A percentile compares a stretch with the other conserved stretches of the same genome.
Conservation (phyloP, 2,329 filamentous ascomycete genomes). For the Colletotrichum acutatum region DNA sequence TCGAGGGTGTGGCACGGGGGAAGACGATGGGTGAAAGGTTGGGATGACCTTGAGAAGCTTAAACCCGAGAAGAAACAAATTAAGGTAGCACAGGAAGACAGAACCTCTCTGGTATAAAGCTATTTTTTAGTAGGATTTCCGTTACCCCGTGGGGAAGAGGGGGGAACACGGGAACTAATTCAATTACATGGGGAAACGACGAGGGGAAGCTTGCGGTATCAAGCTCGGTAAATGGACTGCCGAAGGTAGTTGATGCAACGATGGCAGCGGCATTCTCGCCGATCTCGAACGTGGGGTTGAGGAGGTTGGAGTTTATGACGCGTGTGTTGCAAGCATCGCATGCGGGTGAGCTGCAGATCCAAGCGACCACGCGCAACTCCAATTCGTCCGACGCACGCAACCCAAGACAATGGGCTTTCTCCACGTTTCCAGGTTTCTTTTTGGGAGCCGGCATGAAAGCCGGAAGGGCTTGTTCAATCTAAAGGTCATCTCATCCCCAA, state of each 20-base stretch:
- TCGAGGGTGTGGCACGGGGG: neutral
- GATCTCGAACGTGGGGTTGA: neutral
- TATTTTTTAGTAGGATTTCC: neutral
- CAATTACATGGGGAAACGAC: neutral
- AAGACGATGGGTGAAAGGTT: neutral
- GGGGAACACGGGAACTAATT: neutral
- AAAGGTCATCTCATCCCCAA: neutral
- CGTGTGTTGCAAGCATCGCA: neutral
- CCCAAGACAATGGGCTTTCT: neutral
- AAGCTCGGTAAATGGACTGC: constrained; percentile 21
- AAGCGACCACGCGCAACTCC: neutral
- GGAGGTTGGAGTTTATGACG: constrained; percentile 1
- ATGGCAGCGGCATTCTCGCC: constrained; percentile 8
- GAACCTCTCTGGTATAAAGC: neutral
- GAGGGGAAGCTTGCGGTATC: constrained; percentile 19
- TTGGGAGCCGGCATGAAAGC: neutral
- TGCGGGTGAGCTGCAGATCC: constrained; percentile 6
- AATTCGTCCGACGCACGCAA: neutral
- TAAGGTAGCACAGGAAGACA: neutral
- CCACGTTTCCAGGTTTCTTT: neutral
- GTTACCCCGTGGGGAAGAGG: constrained; percentile 16
- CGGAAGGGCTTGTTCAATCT: neutral
- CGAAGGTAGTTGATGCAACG: constrained; percentile 1
- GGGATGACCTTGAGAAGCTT: neutral
- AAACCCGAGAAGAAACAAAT: neutral